Evolutionary conservation across 2,329 filamentous ascomycete genomes (phyloP).

Genomic region (Hymenoscyphus linearis): DNA sequence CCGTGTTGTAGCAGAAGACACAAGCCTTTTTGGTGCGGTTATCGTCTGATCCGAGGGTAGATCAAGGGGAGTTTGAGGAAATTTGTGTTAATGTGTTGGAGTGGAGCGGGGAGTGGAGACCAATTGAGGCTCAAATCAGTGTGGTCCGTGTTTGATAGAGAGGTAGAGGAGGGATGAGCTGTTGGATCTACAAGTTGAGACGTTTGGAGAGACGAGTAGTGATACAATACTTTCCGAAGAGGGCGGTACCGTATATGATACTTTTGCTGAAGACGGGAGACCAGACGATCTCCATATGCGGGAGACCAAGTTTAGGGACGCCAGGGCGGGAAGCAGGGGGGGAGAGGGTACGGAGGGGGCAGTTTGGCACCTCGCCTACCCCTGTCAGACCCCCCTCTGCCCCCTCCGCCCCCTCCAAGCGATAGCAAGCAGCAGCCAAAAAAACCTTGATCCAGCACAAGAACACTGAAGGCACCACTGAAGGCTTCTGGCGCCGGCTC

Average conservation of each 20-base stretch:
- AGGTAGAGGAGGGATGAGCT: not conserved
- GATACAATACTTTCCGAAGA: slow-evolving; percentile 15
- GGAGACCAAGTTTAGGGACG: slow-evolving; percentile 29
- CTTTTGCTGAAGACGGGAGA: slow-evolving; percentile 4
- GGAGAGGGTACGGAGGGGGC: not conserved
- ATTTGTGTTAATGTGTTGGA: not conserved
- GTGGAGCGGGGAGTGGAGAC: not conserved
- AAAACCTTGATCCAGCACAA: not conserved
- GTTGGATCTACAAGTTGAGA: slow-evolving; percentile 29
- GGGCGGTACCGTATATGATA: slow-evolving; percentile 1
- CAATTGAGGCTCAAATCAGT: not conserved
- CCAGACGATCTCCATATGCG: slow-evolving; percentile 19
- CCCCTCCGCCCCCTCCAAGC: too few relatives aligned
- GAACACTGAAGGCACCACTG: too few relatives aligned
- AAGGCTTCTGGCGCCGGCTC: too few relatives aligned
- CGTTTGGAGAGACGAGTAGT: slow-evolving; percentile 22
- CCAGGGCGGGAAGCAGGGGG: slow-evolving; percentile 12
- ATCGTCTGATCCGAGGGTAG: slow-evolving; percentile 22
- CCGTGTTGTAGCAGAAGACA: slow-evolving; percentile 4
- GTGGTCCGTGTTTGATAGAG: slow-evolving; percentile 2
- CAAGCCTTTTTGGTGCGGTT: slow-evolving; percentile 8
- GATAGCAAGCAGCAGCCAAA: not conserved
- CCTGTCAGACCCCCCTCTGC: too few relatives aligned
- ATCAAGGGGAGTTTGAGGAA: slow-evolving; percentile 6
- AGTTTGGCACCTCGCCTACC: too few relatives aligned